A percentile compares a stretch with the other conserved stretches of the same genome.
Evolutionary conservation across 148 eudicot genomes (phyloP).

Genomic region (Rhododendron ferrugineum): DNA sequence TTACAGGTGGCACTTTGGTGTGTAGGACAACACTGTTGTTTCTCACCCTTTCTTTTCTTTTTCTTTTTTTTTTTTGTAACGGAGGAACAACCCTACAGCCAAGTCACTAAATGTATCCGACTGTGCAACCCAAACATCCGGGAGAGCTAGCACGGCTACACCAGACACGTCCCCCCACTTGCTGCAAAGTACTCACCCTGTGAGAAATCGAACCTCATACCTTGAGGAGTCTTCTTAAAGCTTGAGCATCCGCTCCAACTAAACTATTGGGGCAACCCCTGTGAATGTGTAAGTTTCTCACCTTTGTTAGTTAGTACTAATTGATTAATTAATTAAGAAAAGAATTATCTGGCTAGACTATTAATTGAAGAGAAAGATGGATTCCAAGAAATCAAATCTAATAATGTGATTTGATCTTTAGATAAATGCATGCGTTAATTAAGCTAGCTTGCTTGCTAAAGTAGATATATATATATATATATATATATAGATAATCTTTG

Average conservation of each 20-base stretch:
- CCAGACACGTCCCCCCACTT: too few species aligned
- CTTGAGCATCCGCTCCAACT: too few species aligned
- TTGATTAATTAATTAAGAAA: not conserved
- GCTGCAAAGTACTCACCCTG: too few species aligned
- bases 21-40: not conserved
- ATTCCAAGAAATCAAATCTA: not conserved
- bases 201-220: too few species aligned
- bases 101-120: too few species aligned
- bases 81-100: too few species aligned
- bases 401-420: constrained; percentile 2
- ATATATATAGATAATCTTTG: not conserved
- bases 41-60: too few species aligned
- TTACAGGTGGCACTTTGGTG: not conserved
- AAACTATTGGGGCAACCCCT: too few species aligned
- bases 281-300: not conserved
- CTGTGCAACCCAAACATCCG: too few species aligned
- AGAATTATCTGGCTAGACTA: not conserved
- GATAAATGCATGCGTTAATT: not conserved
- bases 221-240: too few species aligned
- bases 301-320: constrained; percentile 1
- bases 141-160: too few species aligned
- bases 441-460: not conserved
- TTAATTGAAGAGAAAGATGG: not conserved
- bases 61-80: too few species aligned
- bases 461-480: not conserved